Percentiles rank a stretch among this genome's conserved stretches.
phyloP scores from a whole-genome alignment of 495 filamentous ascomycete genomes.

The Xylaria cubensis region DNA sequence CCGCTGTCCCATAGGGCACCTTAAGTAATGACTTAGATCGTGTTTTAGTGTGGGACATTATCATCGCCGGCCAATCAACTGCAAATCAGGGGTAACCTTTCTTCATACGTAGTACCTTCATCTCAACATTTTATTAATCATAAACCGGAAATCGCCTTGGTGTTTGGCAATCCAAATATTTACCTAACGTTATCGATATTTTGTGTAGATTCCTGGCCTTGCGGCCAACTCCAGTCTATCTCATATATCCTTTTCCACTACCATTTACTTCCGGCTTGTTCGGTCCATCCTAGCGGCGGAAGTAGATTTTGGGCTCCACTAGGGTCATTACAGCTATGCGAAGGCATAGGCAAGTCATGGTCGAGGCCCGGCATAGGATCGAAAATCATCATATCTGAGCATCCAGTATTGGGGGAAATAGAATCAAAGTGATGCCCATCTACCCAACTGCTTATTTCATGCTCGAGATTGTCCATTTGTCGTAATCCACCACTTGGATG shows the following conservation, averaged over 20 bases:
- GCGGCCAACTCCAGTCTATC: not conserved
- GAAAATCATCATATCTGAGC: not conserved
- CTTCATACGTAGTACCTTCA: too few relatives aligned
- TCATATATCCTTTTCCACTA: not conserved
- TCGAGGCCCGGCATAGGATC: not conserved
- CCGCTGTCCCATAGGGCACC: not conserved
- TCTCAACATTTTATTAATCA: not conserved
- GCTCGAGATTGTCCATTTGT: slow-evolving; percentile 1
- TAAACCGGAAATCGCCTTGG: not conserved
- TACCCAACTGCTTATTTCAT: not conserved
- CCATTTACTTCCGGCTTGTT: not conserved
- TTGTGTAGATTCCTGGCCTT: not conserved
- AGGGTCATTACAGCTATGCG: slow-evolving; percentile 4
- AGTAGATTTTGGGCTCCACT: not conserved
- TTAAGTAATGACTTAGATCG: not conserved
- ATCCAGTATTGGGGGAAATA: not conserved
- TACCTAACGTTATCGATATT: not conserved
- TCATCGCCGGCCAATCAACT: too few relatives aligned
- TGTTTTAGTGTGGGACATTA: too few relatives aligned
- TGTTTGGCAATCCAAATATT: not conserved
- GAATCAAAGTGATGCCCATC: not conserved
- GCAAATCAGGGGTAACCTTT: too few relatives aligned
- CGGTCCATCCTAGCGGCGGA: not conserved
- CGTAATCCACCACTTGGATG: not conserved
- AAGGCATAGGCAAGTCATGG: not conserved